Evolutionary conservation across 2,329 filamentous ascomycete genomes (phyloP).

Genomic region (Mycocentrospora acerina): DNA sequence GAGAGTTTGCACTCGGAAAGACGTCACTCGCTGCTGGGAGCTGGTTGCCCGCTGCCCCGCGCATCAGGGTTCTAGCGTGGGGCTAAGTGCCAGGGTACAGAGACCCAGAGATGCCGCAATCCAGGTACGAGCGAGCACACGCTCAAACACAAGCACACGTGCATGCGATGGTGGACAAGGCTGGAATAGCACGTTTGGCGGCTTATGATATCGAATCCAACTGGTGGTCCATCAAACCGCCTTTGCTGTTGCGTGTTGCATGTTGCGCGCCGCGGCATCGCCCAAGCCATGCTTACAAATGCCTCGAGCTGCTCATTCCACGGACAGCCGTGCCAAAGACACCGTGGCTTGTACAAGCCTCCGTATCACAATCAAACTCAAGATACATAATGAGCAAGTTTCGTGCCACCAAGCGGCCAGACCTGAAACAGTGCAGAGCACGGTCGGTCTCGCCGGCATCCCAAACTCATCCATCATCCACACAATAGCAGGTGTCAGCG

Average conservation of each 20-base stretch:
- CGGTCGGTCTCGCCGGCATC: constrained; percentile 25
- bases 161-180: background rate
- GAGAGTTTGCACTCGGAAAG: constrained; percentile 15
- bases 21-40: constrained; percentile 25
- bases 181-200: too few relatives aligned
- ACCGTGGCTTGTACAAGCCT: background rate
- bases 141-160: background rate
- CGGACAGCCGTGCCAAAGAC: constrained; percentile 3
- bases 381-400: constrained; percentile 36
- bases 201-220: too few relatives aligned
- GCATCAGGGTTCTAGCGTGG: constrained; percentile 5
- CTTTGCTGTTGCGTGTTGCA: too few relatives aligned
- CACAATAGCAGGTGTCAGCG: constrained; percentile 11
- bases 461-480: constrained; percentile 8
- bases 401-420: constrained; percentile 29
- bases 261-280: too few relatives aligned
- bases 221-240: too few relatives aligned
- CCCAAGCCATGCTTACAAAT: too few relatives aligned
- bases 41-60: constrained; percentile 8
- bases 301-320: too few relatives aligned
- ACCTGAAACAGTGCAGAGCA: constrained; percentile 18
- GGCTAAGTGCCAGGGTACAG: background rate
- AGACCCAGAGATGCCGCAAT: constrained; percentile 1
- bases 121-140: constrained; percentile 3
- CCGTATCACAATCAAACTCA: background rate